Conservation (phyloP, 306 rosid genomes). For the Amphicarpaea edgeworthii region DNA sequence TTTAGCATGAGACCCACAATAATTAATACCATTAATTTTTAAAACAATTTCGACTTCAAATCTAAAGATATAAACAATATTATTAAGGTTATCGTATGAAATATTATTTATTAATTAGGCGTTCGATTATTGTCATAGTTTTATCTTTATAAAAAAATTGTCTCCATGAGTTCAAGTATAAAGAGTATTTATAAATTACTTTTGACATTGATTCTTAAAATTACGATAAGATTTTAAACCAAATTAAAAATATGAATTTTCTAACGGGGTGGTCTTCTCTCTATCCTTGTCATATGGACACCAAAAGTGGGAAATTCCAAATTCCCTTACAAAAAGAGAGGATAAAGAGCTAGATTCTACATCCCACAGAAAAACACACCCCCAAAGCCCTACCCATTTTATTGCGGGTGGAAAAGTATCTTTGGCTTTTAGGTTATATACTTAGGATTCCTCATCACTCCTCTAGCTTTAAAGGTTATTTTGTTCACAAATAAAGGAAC, state of each 20-base stretch:
- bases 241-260: slow-evolving; percentile 51
- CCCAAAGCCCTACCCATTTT: slow-evolving; percentile 52
- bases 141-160: no score
- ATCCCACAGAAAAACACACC: slow-evolving; percentile 34
- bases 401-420: slow-evolving; percentile 51
- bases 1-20: slow-evolving; percentile 63
- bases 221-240: no score
- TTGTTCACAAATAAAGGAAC: slow-evolving; percentile 47
- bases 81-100: no score
- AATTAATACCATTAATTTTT: no score
- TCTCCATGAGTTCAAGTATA: no score
- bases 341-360: slow-evolving; percentile 62
- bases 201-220: no score
- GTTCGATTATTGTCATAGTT: no score
- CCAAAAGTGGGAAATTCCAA: slow-evolving; percentile 62
- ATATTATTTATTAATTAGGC: no score
- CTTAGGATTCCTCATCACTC: slow-evolving; percentile 78
- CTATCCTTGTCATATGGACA: slow-evolving; percentile 55
- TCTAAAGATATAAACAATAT: no score
- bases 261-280: slow-evolving; percentile 53
- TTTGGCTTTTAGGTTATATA: slow-evolving; percentile 68
- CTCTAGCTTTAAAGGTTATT: slow-evolving; percentile 54
- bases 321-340: slow-evolving; percentile 50
- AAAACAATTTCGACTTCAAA: no score
- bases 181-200: no score